Evolutionary conservation across 2,329 filamentous ascomycete species (phyloP), one percentile per base, ranked within the genome.

Genomic region (Volutella citrinella): DNA sequence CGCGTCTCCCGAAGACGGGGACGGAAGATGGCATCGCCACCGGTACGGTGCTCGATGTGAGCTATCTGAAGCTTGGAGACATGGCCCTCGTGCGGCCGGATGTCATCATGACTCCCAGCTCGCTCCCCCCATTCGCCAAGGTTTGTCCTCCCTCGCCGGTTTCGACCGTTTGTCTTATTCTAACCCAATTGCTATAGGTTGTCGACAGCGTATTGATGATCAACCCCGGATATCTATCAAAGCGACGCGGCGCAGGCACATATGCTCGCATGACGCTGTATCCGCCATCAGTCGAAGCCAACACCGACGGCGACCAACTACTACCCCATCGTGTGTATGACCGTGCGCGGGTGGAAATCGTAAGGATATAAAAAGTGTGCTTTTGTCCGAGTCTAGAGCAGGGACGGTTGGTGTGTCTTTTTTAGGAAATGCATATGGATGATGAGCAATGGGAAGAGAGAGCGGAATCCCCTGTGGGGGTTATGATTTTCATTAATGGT

Each of bases 141-240:
- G 90, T 93, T 69, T 48, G 74, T 43, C 21, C n/a, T 31, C n/a
- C 16, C 15, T 15, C 12, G 12, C n/a, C n/a, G 11, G 27, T 20
- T 24, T 29, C 2, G 7, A 17, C 11, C 11, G 7, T 9, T 17
- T 22, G 15, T 18, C 20, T 6, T 10, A 27, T 32, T 12, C 48
- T 52, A 25, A 56, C 36, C 15, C 10, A 21, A n/a, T 2, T 7
- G 22, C 19, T 21, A 14, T 20, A 95, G 89, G 88, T 96, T 25
- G 82, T 97, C 10, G 87, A 96, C 54, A 87, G 84, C 48, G 89
- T 96, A 1, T 64, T 97, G 7, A 80, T 89, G 10, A 84, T 98
- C 54, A 98, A 98, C 59, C 91, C 93, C 0, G 91, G 93, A 6
- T 82, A 80, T 30, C 66, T 95, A 20, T 93, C 88, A 12, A 96